Percentiles rank a stretch among this genome's conserved stretches.
phyloP scores from a whole-genome alignment of 371 early-diverging fungal genomes.

The Mycotypha africana region DNA sequence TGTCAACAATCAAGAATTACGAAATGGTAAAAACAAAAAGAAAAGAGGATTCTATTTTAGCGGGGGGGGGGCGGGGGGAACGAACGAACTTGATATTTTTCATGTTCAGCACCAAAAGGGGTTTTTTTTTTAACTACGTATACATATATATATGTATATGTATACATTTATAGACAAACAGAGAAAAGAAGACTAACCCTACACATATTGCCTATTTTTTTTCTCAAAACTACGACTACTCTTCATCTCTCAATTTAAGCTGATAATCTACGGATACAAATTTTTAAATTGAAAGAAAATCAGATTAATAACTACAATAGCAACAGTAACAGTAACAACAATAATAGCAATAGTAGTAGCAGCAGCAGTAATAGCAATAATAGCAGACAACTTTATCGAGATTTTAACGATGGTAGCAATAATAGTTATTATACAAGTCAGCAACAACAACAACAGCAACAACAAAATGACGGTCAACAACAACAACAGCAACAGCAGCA shows the following conservation, averaged over 20 bases:
- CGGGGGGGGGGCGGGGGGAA: too few relatives aligned
- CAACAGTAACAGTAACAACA: not conserved
- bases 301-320: constrained; percentile 1
- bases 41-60: not conserved
- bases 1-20: constrained; percentile 13
- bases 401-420: too few relatives aligned
- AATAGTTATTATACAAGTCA: too few relatives aligned
- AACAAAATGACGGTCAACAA: too few relatives aligned
- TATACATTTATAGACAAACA: too few relatives aligned
- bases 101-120: too few relatives aligned
- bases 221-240: not conserved
- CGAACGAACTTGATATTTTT: too few relatives aligned
- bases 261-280: constrained; percentile 19
- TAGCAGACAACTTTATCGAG: too few relatives aligned
- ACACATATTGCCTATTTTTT: not conserved
- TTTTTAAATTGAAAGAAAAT: constrained; percentile 16
- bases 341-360: not conserved
- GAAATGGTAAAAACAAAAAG: constrained; percentile 10
- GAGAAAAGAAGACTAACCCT: too few relatives aligned
- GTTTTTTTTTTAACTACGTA: too few relatives aligned
- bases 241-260: constrained; percentile 7
- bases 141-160: too few relatives aligned
- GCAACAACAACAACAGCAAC: too few relatives aligned
- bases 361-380: not conserved
- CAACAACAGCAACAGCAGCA: not conserved